Conservation (phyloP, 371 early-diverging fungal species). For the Smittium culicis region DNA sequence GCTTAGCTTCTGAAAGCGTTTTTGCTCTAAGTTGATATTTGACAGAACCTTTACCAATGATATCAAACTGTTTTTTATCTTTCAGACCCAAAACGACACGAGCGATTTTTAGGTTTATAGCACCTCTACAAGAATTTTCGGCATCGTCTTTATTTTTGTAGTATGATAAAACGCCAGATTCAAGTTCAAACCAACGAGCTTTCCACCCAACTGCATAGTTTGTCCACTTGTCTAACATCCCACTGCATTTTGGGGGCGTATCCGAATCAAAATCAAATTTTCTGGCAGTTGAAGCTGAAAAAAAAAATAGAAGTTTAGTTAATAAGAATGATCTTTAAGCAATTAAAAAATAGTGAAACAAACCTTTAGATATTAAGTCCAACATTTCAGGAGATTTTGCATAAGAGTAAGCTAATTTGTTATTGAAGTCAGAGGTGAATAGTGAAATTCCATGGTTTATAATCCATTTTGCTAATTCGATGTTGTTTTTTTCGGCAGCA, state of each 20-base stretch:
- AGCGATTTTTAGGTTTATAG: slow-evolving; percentile 52
- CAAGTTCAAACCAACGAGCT: slow-evolving; percentile 59
- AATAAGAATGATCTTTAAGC: too few species aligned
- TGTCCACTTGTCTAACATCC: slow-evolving; percentile 58
- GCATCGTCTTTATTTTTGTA: slow-evolving; percentile 58
- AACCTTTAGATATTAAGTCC: too few species aligned
- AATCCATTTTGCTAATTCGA: too few species aligned
- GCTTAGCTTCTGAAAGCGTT: slow-evolving; percentile 42
- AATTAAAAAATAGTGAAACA: too few species aligned
- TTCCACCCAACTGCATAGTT: slow-evolving; percentile 72
- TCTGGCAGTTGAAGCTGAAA: slow-evolving; percentile 31
- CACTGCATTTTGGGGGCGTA: slow-evolving; percentile 32
- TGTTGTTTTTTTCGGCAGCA: too few species aligned
- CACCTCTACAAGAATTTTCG: slow-evolving; percentile 55
- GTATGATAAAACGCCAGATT: slow-evolving; percentile 58
- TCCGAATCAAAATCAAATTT: slow-evolving; percentile 28
- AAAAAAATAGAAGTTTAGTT: too few species aligned
- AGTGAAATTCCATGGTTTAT: too few species aligned
- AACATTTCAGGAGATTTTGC: too few species aligned
- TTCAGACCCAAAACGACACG: slow-evolving; percentile 36
- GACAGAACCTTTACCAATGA: slow-evolving; percentile 52
- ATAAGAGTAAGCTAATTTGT: too few species aligned
- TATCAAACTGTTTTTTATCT: slow-evolving; percentile 57
- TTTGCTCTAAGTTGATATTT: slow-evolving; percentile 47
- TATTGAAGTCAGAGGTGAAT: too few species aligned